Conservation (phyloP, 2,329 filamentous ascomycete genomes). For the Nothophaeocryptopus gaeumannii region DNA sequence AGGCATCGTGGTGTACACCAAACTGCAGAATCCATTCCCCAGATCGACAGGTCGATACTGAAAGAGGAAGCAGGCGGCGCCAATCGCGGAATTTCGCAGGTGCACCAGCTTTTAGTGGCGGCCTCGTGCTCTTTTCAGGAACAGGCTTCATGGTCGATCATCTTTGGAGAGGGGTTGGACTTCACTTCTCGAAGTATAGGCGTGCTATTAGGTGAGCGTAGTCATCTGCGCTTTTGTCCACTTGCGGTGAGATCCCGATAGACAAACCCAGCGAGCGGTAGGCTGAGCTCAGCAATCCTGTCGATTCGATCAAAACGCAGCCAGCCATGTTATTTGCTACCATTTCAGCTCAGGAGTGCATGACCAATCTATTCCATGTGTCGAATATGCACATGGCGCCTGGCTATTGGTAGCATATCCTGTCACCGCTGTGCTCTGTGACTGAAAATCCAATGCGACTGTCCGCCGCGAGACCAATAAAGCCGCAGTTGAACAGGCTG, state of each 20-base stretch:
- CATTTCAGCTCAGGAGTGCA: neutral
- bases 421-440: neutral
- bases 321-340: no score
- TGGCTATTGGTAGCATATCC: neutral
- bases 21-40: neutral
- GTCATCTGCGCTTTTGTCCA: neutral
- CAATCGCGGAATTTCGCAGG: constrained; percentile 12
- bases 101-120: constrained; percentile 1
- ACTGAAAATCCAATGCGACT: neutral
- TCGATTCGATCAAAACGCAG: no score
- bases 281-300: no score
- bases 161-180: no score
- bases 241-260: no score
- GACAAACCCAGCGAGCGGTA: no score
- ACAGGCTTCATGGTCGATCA: neutral
- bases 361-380: constrained; percentile 7
- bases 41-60: neutral
- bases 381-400: neutral
- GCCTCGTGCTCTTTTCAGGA: constrained; percentile 1
- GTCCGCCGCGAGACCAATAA: neutral
- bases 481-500: neutral
- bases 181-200: no score
- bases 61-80: constrained; percentile 1
- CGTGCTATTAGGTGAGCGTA: neutral
- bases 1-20: neutral